Conservation (phyloP, 768 basidiomycete genomes). For the Fomitopsis serialis region DNA sequence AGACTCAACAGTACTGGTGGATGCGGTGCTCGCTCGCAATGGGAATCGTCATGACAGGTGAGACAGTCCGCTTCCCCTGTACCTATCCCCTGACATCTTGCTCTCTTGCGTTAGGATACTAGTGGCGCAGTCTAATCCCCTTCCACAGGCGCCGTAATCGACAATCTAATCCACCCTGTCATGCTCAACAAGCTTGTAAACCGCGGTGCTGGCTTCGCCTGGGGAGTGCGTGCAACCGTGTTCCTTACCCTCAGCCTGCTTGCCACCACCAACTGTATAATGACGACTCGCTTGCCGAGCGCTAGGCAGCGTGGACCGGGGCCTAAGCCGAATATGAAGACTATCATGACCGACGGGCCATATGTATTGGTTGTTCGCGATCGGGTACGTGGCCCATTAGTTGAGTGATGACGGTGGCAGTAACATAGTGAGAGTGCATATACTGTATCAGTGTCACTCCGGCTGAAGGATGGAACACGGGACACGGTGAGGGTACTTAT, state of each 20-base stretch:
- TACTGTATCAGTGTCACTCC: no score
- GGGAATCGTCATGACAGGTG: constrained; percentile 20
- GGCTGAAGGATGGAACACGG: no score
- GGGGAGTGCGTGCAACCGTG: constrained; percentile 30
- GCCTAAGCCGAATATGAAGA: no score
- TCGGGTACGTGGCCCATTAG: no score
- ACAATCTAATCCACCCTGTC: constrained; percentile 30
- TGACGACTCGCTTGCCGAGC: constrained; percentile 7
- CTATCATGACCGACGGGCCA: no score
- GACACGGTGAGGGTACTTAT: no score
- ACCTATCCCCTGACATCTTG: constrained; percentile 2
- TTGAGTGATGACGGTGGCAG: no score
- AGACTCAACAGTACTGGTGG: constrained; percentile 42
- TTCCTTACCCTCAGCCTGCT: constrained; percentile 17
- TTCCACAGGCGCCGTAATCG: constrained; percentile 19
- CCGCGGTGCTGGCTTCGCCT: constrained; percentile 32
- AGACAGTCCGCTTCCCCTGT: constrained; percentile 9
- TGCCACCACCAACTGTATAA: constrained; percentile 8
- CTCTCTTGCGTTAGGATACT: background rate
- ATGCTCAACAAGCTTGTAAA: constrained; percentile 26
- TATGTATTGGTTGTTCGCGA: no score
- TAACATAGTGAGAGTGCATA: no score
- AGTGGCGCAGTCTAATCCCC: no score
- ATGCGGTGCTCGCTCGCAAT: constrained; percentile 30
- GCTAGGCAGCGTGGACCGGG: no score